Conservation (phyloP, 2,329 filamentous ascomycete species). For the Curvularia verruculosa region DNA sequence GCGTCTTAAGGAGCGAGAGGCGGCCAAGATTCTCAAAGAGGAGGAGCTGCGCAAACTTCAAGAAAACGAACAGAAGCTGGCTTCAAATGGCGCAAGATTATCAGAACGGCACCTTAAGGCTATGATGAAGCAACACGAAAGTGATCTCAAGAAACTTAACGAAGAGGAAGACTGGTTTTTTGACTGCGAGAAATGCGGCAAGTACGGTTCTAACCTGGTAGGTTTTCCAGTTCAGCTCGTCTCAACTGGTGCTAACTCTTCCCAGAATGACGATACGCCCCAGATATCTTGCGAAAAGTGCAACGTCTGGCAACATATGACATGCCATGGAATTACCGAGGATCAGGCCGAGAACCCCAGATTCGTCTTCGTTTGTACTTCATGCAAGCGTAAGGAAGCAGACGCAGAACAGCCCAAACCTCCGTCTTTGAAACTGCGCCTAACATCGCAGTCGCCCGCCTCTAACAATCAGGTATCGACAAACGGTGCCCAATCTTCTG, state of each 20-base stretch:
- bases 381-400: constrained; percentile 74
- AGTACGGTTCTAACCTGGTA: constrained; percentile 80
- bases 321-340: constrained; percentile 81
- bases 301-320: constrained; percentile 96
- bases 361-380: constrained; percentile 83
- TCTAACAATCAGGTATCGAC: constrained; percentile 20
- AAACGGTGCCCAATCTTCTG: constrained; percentile 26
- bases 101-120: constrained; percentile 82
- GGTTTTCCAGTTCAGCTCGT: constrained; percentile 22
- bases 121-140: constrained; percentile 79
- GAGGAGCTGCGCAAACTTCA: constrained; percentile 81
- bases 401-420: constrained; percentile 67
- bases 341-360: constrained; percentile 74
- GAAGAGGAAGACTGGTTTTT: constrained; percentile 87
- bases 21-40: constrained; percentile 80
- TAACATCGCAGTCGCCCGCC: constrained; percentile 58
- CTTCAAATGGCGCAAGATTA: constrained; percentile 57
- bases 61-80: constrained; percentile 69
- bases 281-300: constrained; percentile 93
- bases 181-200: constrained; percentile 85
- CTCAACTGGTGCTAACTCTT: constrained; percentile 21
- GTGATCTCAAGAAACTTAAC: constrained; percentile 73
- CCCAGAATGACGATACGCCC: constrained; percentile 84
- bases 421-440: constrained; percentile 64
- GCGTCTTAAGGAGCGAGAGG: constrained; percentile 83